phyloP scores from a whole-genome alignment of 768 basidiomycete genomes.

The Kwoniella mangroviensis region DNA sequence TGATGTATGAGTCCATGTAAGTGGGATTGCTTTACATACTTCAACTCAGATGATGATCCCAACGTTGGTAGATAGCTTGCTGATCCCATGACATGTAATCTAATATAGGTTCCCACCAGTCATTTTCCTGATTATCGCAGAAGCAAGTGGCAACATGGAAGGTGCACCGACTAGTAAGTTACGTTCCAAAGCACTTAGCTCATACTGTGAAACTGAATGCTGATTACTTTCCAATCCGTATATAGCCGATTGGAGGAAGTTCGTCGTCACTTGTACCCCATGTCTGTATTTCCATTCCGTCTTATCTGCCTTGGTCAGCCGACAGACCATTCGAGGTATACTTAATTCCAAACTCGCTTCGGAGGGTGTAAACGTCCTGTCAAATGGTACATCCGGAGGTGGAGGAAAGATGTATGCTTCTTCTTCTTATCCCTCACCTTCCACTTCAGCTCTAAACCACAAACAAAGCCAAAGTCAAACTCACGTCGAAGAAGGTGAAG shows the following conservation, averaged over 20 bases:
- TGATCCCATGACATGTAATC: background rate
- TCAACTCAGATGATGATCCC: too few species aligned
- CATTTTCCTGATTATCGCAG: constrained; percentile 8
- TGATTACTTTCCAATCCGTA: too few species aligned
- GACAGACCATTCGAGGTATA: constrained; percentile 17
- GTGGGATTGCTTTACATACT: background rate
- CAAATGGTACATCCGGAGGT: background rate
- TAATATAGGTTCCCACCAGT: constrained; percentile 18
- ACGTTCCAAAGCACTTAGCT: too few species aligned
- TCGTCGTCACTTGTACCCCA: constrained; percentile 7
- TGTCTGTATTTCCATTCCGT: constrained; percentile 19
- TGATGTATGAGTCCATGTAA: constrained; percentile 23
- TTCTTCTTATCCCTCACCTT: background rate
- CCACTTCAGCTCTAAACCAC: background rate
- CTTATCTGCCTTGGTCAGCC: constrained; percentile 5
- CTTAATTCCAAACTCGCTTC: constrained; percentile 5
- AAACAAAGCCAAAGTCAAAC: background rate
- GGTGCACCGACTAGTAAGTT: constrained; percentile 13
- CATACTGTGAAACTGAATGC: background rate
- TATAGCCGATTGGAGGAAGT: constrained; percentile 16
- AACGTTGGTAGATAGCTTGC: too few species aligned
- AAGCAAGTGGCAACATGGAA: background rate
- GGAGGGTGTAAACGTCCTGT: background rate
- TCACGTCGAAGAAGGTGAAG: background rate
- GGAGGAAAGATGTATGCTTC: background rate